Evolutionary conservation across 2,329 filamentous ascomycete genomes (phyloP).

Genomic region (Tolypocladium amazonense): DNA sequence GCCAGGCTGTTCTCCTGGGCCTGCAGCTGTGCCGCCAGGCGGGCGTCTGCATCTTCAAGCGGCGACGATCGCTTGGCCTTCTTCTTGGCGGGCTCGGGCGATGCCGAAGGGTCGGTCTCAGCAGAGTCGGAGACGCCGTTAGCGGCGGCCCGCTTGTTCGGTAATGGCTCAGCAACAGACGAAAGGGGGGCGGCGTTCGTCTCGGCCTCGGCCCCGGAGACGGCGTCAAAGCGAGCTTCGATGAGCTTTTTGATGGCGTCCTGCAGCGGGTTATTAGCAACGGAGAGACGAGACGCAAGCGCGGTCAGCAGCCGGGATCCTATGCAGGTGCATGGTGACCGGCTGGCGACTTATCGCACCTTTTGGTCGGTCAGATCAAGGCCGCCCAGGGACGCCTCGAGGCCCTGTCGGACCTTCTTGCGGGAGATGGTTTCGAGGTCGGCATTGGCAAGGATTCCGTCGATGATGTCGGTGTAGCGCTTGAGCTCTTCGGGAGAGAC

Average conservation of each 20-base stretch:
- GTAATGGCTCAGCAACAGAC: conserved; percentile 17
- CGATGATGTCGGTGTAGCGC: conserved; percentile 48
- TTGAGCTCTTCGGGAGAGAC: conserved; percentile 38
- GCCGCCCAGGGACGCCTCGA: conserved; percentile 43
- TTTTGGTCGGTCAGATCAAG: conserved; percentile 50
- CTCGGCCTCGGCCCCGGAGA: conserved; percentile 40
- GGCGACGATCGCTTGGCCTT: conserved; percentile 56
- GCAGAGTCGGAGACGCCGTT: conserved; percentile 25
- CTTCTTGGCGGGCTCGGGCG: conserved; percentile 40
- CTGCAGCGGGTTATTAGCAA: conserved; percentile 26
- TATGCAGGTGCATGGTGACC: not conserved
- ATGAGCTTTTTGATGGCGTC: conserved; percentile 62
- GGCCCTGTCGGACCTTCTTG: conserved; percentile 49
- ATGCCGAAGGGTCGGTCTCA: conserved; percentile 37
- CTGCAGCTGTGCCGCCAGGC: conserved; percentile 77
- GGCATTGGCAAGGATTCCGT: conserved; percentile 45
- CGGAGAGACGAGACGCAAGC: not conserved
- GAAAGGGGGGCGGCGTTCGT: conserved; percentile 34
- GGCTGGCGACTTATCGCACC: conserved; percentile 22
- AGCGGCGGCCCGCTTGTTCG: conserved; percentile 22
- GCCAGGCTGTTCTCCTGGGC: conserved; percentile 74
- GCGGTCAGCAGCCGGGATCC: not conserved
- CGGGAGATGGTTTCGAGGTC: conserved; percentile 53
- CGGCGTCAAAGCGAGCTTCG: conserved; percentile 62
- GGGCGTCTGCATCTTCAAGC: conserved; percentile 69